phyloP scores from a whole-genome alignment of 768 basidiomycete species.

The Megacollybia marginata region DNA sequence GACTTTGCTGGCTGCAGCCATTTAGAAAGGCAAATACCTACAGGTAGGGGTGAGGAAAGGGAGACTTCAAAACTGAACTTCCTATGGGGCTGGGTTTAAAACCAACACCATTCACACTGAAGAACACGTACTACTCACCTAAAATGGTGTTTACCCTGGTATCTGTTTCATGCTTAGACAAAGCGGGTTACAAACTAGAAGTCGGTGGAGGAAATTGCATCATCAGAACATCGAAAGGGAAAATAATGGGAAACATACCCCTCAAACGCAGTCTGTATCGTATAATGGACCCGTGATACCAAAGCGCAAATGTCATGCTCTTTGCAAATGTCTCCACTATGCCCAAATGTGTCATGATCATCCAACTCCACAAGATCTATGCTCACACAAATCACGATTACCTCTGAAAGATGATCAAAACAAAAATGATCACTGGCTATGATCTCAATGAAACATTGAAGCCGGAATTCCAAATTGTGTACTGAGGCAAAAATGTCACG shows the following conservation, averaged over 20 bases:
- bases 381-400: conserved; percentile 18
- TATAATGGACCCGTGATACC: conserved; percentile 1
- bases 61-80: conserved; percentile 18
- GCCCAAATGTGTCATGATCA: neutral
- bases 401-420: conserved; percentile 10
- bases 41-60: too few relatives aligned
- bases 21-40: too few relatives aligned
- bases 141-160: too few relatives aligned
- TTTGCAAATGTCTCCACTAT: neutral
- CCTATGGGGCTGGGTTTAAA: conserved; percentile 16
- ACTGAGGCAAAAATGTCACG: conserved; percentile 16
- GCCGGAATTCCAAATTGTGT: conserved; percentile 13
- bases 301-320: neutral
- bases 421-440: conserved; percentile 15
- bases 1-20: too few relatives aligned
- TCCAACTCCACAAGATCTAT: conserved; percentile 18
- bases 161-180: conserved; percentile 12
- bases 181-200: conserved; percentile 7
- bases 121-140: conserved; percentile 18
- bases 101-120: conserved; percentile 12
- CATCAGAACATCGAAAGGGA: conserved; percentile 7
- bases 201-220: conserved; percentile 8
- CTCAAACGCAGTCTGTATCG: conserved; percentile 19
- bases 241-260: conserved; percentile 13
- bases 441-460: conserved; percentile 5